Conservation (phyloP, 2,329 filamentous ascomycete genomes). For the Didymella exigua region DNA sequence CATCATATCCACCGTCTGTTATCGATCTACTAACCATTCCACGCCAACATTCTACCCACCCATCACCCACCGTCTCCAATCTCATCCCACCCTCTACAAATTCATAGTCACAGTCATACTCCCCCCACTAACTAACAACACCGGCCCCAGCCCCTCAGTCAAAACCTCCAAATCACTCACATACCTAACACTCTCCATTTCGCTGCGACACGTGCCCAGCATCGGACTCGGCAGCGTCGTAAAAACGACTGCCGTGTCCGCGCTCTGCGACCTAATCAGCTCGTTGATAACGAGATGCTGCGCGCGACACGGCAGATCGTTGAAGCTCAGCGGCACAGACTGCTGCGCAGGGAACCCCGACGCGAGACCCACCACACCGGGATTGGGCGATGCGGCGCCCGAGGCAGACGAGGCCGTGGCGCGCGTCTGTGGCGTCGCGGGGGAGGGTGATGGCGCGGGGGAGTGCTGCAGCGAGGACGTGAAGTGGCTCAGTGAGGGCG, state of each 20-base stretch:
- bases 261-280: constrained; percentile 63
- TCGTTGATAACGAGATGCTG: constrained; percentile 89
- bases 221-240: constrained; percentile 82
- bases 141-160: constrained; percentile 76
- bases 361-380: constrained; percentile 18
- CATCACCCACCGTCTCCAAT: neutral
- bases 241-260: constrained; percentile 73
- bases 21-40: neutral
- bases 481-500: constrained; percentile 4
- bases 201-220: constrained; percentile 75
- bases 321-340: constrained; percentile 76
- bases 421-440: neutral
- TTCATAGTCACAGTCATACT: constrained; percentile 88
- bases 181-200: constrained; percentile 73
- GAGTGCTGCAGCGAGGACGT: constrained; percentile 5
- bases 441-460: neutral
- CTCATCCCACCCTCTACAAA: constrained; percentile 53
- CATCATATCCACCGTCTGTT: no score
- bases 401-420: neutral
- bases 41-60: neutral
- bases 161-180: constrained; percentile 79
- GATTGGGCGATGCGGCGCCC: constrained; percentile 8
- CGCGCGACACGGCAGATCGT: constrained; percentile 81
- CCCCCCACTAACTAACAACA: constrained; percentile 81
- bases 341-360: constrained; percentile 63